Base-by-base conservation (phyloP, 176 grass and related monocot species). In the Lolium perenne region DNA sequence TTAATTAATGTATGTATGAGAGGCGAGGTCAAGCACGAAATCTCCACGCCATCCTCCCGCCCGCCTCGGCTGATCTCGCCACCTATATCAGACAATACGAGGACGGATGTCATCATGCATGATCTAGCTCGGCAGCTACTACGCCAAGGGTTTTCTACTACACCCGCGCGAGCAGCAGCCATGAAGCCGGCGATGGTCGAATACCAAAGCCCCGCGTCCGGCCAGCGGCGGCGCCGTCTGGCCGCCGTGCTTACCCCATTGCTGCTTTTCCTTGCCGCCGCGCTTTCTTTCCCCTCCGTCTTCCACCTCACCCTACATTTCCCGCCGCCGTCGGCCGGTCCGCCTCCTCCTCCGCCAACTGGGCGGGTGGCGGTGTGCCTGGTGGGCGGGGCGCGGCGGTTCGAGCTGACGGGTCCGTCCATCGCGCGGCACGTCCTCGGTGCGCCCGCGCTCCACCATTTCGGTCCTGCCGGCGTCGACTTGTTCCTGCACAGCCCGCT, bases 401-500 rank as follows among this genome's bases (percentile, higher is more conserved):
- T 97, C 75, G 95, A 97, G 89, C 85, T 97, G 61, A 97, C 95
- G 38, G 93, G 93, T 0, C 91, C 93, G 13, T 90, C 95, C 74
- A 91, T 97, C 82, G 77, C 92, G 50, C 80, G 87, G 74, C 84
- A 93, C 76, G 63, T 97, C 14, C 77, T 97, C 74, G 81, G 58
- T 14, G 22, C 65, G 16, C 65, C 32, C 6, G 32, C 26, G 14
- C 43, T 50, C 48, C 48, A 50, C 48, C 48, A 50, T 35, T 35
- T 35, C 32, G 32, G 32, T 35, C 32, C 32, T 35, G 32, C 32
- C 41, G 74, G 65, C 0, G 89, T 88, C 0, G 95, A 98, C 84
- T 76, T 98, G 80, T 98, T 98, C 88, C 88, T 98, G 59, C 87
- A 98, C 78, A 89, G 83, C 72, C 93, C 93, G 62, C 82, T 98